Percentiles rank a stretch among this genome's conserved stretches.
phyloP scores from a whole-genome alignment of 805 yeast species.

The Lipomyces anomalus region DNA sequence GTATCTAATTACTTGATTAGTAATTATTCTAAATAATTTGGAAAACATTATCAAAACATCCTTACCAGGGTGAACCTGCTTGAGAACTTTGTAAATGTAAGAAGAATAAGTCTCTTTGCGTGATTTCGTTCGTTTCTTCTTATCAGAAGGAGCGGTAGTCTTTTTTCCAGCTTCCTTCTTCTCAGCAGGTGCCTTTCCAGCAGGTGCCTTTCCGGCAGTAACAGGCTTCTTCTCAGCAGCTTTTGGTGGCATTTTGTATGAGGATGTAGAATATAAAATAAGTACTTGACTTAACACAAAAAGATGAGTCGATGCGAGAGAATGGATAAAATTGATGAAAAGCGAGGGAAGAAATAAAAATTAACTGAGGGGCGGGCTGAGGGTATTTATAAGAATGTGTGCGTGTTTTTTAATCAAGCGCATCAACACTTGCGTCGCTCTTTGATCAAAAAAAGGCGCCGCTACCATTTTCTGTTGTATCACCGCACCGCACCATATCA shows the following conservation, averaged over 20 bases:
- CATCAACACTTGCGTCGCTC: too few species aligned
- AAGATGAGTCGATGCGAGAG: too few species aligned
- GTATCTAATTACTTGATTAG: conserved; percentile 43
- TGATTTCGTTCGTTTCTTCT: conserved; percentile 89
- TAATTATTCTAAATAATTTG: background rate
- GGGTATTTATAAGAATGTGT: conserved; percentile 21
- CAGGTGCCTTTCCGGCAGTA: conserved; percentile 48
- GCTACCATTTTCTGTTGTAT: too few species aligned
- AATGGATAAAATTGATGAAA: background rate
- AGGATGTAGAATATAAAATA: conserved; percentile 1
- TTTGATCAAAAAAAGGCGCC: too few species aligned
- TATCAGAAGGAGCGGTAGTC: conserved; percentile 70
- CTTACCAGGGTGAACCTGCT: conserved; percentile 90
- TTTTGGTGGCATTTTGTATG: conserved; percentile 37
- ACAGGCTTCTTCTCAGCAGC: conserved; percentile 60
- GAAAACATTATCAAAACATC: background rate
- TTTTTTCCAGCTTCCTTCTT: conserved; percentile 87
- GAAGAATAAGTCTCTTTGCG: conserved; percentile 98
- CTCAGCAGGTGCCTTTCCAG: conserved; percentile 97
- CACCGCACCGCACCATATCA: too few species aligned
- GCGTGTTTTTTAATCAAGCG: too few species aligned
- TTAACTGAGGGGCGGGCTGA: too few species aligned
- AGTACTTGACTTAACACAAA: too few species aligned
- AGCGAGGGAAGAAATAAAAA: too few species aligned
- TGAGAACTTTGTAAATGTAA: conserved; percentile 94